Evolutionary conservation across 2,329 filamentous ascomycete genomes (phyloP).

Genomic region (Metarhizium guizhouense): DNA sequence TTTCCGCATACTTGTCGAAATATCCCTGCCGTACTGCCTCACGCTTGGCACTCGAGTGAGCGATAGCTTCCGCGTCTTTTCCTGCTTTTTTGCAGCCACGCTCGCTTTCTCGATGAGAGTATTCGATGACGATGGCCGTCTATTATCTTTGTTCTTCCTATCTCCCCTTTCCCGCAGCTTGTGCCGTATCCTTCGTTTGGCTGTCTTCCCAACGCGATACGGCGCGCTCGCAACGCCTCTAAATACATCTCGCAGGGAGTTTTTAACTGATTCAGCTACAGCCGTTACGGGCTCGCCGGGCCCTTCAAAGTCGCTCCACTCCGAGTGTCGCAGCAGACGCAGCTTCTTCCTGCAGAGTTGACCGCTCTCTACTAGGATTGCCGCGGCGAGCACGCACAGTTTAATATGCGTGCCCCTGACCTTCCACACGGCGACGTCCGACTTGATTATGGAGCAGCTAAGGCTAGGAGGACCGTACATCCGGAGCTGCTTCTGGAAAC

Average conservation of each 20-base stretch:
- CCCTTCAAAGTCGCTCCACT: constrained; percentile 72
- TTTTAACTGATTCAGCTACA: constrained; percentile 50
- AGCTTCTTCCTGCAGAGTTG: constrained; percentile 55
- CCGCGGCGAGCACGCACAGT: constrained; percentile 55
- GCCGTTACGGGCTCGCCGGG: constrained; percentile 66
- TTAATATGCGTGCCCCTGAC: constrained; percentile 51
- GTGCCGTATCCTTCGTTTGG: constrained; percentile 34
- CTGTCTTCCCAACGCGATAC: constrained; percentile 47
- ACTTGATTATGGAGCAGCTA: constrained; percentile 56
- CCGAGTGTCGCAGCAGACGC: constrained; percentile 54
- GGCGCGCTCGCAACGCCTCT: constrained; percentile 56
- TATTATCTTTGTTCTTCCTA: too few relatives aligned
- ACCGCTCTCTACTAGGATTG: constrained; percentile 52
- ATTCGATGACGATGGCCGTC: too few relatives aligned
- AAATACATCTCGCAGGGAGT: constrained; percentile 48
- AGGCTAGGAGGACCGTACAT: constrained; percentile 43
- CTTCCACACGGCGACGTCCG: constrained; percentile 57
- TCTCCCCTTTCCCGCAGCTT: too few relatives aligned
- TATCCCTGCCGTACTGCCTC: too few relatives aligned
- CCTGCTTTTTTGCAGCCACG: constrained; percentile 30
- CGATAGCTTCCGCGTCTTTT: constrained; percentile 21
- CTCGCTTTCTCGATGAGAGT: too few relatives aligned
- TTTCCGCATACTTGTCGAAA: constrained; percentile 31
- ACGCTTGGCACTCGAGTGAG: constrained; percentile 3
- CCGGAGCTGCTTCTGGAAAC: constrained; percentile 47